Conservation (phyloP, 208 protist species). For the Leishmania aethiopica region DNA sequence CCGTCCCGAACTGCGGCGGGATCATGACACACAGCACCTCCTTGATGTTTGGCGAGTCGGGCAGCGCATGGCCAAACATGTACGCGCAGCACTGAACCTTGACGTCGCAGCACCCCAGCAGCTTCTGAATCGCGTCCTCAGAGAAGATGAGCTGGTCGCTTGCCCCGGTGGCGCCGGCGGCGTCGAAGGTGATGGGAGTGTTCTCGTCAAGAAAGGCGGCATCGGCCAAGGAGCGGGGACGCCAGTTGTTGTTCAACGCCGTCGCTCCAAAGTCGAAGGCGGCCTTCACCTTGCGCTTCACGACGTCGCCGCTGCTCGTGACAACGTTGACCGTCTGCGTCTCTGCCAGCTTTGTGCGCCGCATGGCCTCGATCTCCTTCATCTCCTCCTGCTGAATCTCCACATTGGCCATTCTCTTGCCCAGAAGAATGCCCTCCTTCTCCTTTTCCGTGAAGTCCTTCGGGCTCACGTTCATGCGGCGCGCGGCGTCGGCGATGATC, state of each 20-base stretch:
- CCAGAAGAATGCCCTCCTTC: constrained; percentile 99
- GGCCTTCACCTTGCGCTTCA: constrained; percentile 81
- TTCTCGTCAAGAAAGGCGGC: constrained; percentile 76
- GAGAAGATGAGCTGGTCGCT: constrained; percentile 89
- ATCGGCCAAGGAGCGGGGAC: constrained; percentile 76
- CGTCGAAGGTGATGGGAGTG: constrained; percentile 66
- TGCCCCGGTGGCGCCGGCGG: constrained; percentile 52
- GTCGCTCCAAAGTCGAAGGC: constrained; percentile 84
- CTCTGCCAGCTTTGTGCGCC: constrained; percentile 83
- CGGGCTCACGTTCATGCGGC: constrained; percentile 99
- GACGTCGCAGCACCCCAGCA: constrained; percentile 83
- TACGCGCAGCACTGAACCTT: constrained; percentile 84
- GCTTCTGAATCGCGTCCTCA: constrained; percentile 71
- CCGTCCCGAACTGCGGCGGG: constrained; percentile 81
- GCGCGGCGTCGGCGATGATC: constrained; percentile 99
- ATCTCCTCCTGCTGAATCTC: constrained; percentile 99
- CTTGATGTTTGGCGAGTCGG: constrained; percentile 84
- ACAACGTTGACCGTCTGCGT: constrained; percentile 61
- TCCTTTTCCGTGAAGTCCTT: constrained; percentile 99
- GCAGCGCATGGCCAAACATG: constrained; percentile 86
- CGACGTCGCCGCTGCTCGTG: constrained; percentile 67
- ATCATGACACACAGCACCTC: constrained; percentile 89
- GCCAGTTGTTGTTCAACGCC: constrained; percentile 81
- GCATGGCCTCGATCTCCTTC: constrained; percentile 98
- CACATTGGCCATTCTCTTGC: constrained; percentile 99